These are phyloP conservation scores for Microbotryomycetes sp. DNA, from an alignment of 1,284 basidiomycete species.

Conservation along the genomic window DNA sequence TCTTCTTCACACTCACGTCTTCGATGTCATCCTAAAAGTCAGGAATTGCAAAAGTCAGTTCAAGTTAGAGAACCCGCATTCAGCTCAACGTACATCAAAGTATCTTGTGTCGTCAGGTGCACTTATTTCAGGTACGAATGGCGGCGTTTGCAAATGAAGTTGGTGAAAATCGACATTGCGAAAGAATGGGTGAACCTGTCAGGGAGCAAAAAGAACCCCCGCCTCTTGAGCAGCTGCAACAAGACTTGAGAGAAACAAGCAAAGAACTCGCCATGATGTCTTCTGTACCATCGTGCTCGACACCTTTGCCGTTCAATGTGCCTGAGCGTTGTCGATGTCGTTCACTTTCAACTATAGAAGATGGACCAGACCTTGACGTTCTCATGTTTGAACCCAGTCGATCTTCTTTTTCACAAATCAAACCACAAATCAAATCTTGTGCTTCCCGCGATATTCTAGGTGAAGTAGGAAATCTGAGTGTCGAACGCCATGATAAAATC, in stretches of 20 bases:
- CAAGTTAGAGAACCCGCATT: not conserved
- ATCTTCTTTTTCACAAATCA: slow-evolving; percentile 91
- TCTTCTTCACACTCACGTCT: slow-evolving; percentile 59
- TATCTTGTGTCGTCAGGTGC: slow-evolving; percentile 78
- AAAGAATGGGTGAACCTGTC: slow-evolving; percentile 77
- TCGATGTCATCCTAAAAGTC: slow-evolving; percentile 69
- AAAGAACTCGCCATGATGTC: slow-evolving; percentile 62
- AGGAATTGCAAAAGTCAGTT: slow-evolving; percentile 40
- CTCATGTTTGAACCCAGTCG: slow-evolving; percentile 57
- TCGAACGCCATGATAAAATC: slow-evolving; percentile 64
- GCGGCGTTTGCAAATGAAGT: slow-evolving; percentile 70
- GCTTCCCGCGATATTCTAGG: slow-evolving; percentile 79
- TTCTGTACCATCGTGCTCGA: slow-evolving; percentile 64
- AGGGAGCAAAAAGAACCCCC: not conserved
- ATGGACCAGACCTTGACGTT: slow-evolving; percentile 55
- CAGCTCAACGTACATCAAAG: slow-evolving; percentile 57
- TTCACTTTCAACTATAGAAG: slow-evolving; percentile 66
- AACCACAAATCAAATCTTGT: slow-evolving; percentile 72
- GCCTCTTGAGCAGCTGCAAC: not conserved
- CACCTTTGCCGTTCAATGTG: slow-evolving; percentile 31
- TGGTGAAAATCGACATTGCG: slow-evolving; percentile 74
- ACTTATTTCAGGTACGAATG: slow-evolving; percentile 75
- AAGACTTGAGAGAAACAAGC: no score
- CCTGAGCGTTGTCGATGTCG: slow-evolving; percentile 54
- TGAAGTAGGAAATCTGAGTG: slow-evolving; percentile 75